Percentiles rank a stretch among this genome's conserved stretches.
Evolutionary conservation across 2,329 filamentous ascomycete genomes (phyloP).

Genomic region (Verruconis gallopava): DNA sequence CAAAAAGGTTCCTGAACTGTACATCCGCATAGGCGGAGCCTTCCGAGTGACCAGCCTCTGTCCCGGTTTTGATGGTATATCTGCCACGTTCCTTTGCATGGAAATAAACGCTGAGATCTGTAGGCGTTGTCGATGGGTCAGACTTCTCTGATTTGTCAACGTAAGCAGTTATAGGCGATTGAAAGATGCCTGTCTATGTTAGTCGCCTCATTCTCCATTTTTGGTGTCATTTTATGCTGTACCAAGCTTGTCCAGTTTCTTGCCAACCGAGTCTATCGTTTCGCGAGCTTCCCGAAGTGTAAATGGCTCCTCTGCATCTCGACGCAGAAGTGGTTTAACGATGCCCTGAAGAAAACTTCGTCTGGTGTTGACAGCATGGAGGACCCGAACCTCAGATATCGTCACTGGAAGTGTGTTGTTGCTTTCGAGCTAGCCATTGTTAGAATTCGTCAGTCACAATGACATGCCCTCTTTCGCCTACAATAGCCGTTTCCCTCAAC

Average conservation of each 20-base stretch:
- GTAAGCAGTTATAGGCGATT: conserved; percentile 68
- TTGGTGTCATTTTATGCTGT: conserved; percentile 19
- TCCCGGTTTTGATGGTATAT: conserved; percentile 84
- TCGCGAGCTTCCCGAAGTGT: conserved; percentile 69
- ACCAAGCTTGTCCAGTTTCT: conserved; percentile 73
- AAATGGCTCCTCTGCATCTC: conserved; percentile 52
- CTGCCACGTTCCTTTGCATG: conserved; percentile 67
- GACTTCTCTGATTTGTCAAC: conserved; percentile 61
- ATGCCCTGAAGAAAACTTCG: conserved; percentile 70
- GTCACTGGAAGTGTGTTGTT: conserved; percentile 81
- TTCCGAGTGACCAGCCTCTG: conserved; percentile 85
- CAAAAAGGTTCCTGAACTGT: conserved; percentile 82
- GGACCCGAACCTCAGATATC: conserved; percentile 71
- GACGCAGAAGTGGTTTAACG: conserved; percentile 63
- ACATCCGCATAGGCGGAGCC: conserved; percentile 85
- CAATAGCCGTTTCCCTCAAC: conserved; percentile 50
- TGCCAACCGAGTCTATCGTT: conserved; percentile 55
- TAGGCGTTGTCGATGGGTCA: conserved; percentile 56
- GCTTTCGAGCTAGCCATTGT: conserved; percentile 48
- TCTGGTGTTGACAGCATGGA: conserved; percentile 75
- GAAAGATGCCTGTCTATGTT: conserved; percentile 60
- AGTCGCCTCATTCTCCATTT: not conserved
- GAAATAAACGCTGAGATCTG: conserved; percentile 70
- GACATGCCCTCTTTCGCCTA: conserved; percentile 24
- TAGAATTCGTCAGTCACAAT: conserved; percentile 7